Evolutionary conservation across 208 protist species (phyloP), one percentile per base, ranked within the genome.

Genomic region (Acanthamoeba quina): DNA sequence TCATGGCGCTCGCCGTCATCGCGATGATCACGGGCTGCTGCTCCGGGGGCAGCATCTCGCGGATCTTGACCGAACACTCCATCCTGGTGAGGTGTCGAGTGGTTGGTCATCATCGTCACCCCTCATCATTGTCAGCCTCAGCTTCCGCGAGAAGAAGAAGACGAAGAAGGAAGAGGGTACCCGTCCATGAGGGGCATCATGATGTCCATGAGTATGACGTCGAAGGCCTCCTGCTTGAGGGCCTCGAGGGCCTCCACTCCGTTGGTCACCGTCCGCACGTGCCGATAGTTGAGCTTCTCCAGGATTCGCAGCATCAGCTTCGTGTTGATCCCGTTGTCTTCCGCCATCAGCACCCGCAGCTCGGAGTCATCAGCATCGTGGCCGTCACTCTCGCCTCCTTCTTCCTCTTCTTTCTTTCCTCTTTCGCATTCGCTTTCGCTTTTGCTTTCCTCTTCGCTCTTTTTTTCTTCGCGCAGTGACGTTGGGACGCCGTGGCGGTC

Each of bases 141-240:
- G 41, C 41, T 44, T 4, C 41, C 0, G n/a, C 41, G 41, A 44
- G 41, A 44, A 58, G 54, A 44, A 58, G 54, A n/a, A n/a, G n/a
- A 58, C 21, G 13, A 24, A 24, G 54, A 58, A 5, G 13, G 1
- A 58, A 1, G 24, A 58, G 13, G 17, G 9, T 31, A 44, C 70
- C 70, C 70, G 70, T 78, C 70, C 70, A 78, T 78, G 70, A 49
- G 29, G 17, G 70, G 70, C 70, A 78, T 78, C 70, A 78, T 78
- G 70, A 78, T 78, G 70, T 78, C 70, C 70, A 78, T 78, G 24
- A 78, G 70, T 3, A 78, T 24, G 19, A 78, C 0, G 41, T 78
- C 70, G 21, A 78, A 78, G 19, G 34, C 10, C 70, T 78, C 70
- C 26, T 24, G 60, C 1, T 78, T 34, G 34, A 78, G 7, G 29